These are phyloP conservation scores for Cryptococcus sp. DNA, from an alignment of 1,284 basidiomycete genomes.

Conservation along the genomic window DNA sequence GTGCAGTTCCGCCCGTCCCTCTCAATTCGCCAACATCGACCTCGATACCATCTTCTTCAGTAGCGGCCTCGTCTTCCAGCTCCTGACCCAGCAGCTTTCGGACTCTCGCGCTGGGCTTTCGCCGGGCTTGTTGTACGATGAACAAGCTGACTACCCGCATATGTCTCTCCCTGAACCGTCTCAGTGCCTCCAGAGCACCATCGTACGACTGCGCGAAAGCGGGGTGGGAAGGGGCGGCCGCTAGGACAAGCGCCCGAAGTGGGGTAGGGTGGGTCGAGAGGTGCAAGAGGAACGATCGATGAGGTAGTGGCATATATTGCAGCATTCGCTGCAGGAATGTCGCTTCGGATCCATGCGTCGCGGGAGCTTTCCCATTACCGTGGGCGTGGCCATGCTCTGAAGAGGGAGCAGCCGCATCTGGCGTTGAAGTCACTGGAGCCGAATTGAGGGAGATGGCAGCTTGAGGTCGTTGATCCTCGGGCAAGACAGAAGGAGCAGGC, in stretches of 20 bases:
- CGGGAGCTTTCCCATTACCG: not conserved
- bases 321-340: constrained; percentile 79
- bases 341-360: constrained; percentile 35
- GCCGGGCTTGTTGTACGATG: constrained; percentile 68
- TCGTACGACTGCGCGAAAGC: constrained; percentile 70
- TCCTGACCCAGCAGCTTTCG: constrained; percentile 30
- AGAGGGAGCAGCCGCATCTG: not conserved
- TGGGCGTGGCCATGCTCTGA: constrained; percentile 3
- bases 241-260: constrained; percentile 57
- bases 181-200: constrained; percentile 68
- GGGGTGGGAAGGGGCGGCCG: constrained; percentile 41
- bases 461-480: constrained; percentile 3
- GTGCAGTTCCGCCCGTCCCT: constrained; percentile 84
- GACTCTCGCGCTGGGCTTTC: constrained; percentile 42
- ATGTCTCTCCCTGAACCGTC: constrained; percentile 81
- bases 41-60: constrained; percentile 14
- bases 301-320: constrained; percentile 86
- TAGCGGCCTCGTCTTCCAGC: constrained; percentile 9
- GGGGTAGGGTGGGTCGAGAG: constrained; percentile 65
- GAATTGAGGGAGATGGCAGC: constrained; percentile 23
- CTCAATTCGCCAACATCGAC: constrained; percentile 57
- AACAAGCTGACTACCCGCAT: constrained; percentile 83
- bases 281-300: constrained; percentile 83
- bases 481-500: constrained; percentile 10
- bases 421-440: constrained; percentile 22